Evolutionary conservation across 345 rosid species (phyloP), one percentile per base, ranked within the genome.

Genomic region (Eucalyptus albens): DNA sequence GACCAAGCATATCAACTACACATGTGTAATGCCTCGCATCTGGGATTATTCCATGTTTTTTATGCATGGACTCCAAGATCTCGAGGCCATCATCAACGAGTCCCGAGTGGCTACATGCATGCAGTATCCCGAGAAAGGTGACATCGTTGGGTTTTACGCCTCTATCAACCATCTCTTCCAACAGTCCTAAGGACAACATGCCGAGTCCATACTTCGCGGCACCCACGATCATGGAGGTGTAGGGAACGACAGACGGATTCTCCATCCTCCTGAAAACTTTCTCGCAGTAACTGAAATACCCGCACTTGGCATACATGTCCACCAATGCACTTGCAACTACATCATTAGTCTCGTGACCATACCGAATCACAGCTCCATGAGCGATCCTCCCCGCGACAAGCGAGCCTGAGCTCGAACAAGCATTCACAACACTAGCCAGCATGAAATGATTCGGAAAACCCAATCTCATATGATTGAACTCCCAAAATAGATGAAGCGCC

Each of bases 61-160:
- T 65, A 31, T 40, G 26, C 98, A 96, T 97, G 0, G 93, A 90
- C 29, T 94, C 91, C 50, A 97, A 91, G 92, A 90, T 90, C 60
- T 88, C 85, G 67, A 96, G 88, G 31, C 98, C 98, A 93, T 97
- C 92, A 16, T 94, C 92, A 3, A 96, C 93, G 9, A 97, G 92
- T 87, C 98, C 98, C 3, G 98, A 94, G 91, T 96, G 99, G 92
- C 99, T 91, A 90, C 99, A 97, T 55, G 98, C 98, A 87, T 96
- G 93, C 92, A 96, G 87, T 24, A 97, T 92, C 6, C 95, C 97
- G 12, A 97, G 89, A 87, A 95, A 93, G 11, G 98, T 96, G 72
- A 97, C 94, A 88, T 94, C 92, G 37, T 95, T 97, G 22, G 99
- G 99, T 87, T 89, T 93, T 91, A 97, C 89, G 87, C 94, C 88